These are phyloP conservation scores for Arthrocladium fulminans DNA, from an alignment of 2,329 filamentous ascomycete genomes.

Conservation along the genomic window DNA sequence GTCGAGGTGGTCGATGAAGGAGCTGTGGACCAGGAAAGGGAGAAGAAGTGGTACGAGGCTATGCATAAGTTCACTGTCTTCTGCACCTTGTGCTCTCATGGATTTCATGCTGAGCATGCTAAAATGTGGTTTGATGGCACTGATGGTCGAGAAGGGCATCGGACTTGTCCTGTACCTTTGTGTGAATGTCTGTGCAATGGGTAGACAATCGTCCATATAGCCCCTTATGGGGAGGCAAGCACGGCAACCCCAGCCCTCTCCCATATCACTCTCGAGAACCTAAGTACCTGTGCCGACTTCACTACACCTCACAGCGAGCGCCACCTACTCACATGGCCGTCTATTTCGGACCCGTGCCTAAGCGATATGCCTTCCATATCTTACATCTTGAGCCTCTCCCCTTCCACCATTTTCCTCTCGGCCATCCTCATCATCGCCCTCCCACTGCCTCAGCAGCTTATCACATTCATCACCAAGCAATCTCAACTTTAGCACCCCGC, in stretches of 20 bases:
- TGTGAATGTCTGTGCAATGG: conserved; percentile 45
- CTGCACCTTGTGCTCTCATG: conserved; percentile 55
- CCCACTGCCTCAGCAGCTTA: conserved; percentile 2
- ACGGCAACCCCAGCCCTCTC: too few species aligned
- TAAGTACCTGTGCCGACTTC: too few species aligned
- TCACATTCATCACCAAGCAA: neutral
- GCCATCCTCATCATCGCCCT: neutral
- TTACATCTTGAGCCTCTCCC: too few species aligned
- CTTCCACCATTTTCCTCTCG: neutral
- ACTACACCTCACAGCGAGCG: too few species aligned
- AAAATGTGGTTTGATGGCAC: conserved; percentile 47
- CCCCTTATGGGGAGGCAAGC: neutral
- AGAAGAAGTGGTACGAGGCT: conserved; percentile 29
- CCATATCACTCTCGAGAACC: too few species aligned
- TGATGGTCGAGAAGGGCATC: conserved; percentile 28
- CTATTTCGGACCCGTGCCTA: too few species aligned
- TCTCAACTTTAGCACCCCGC: neutral
- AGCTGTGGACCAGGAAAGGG: conserved; percentile 4
- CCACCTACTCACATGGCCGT: too few species aligned
- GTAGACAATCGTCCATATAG: conserved; percentile 7
- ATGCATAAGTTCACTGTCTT: conserved; percentile 51
- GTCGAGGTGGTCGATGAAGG: conserved; percentile 5
- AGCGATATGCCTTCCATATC: neutral
- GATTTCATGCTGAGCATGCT: conserved; percentile 56
- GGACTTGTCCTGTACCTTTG: conserved; percentile 47